These are phyloP conservation scores for Microthlaspi erraticum DNA, from an alignment of 345 rosid species.

Conservation along the genomic window DNA sequence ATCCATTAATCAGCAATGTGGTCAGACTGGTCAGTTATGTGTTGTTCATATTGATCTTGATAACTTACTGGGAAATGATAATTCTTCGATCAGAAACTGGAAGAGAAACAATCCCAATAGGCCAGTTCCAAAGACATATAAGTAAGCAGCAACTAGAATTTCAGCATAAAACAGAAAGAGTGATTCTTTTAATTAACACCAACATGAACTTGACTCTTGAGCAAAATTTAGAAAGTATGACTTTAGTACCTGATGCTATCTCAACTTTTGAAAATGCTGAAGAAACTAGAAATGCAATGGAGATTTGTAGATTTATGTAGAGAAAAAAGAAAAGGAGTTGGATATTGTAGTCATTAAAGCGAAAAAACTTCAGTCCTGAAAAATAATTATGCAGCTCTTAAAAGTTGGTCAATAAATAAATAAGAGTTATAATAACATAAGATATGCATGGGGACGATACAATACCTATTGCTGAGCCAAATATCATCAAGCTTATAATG, in stretches of 20 bases:
- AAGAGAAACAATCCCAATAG: conserved; percentile 81
- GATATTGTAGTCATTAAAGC: conserved; percentile 67
- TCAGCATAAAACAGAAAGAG: conserved; percentile 6
- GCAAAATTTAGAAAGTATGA: background rate
- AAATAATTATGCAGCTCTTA: too few species aligned
- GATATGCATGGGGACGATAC: conserved; percentile 9
- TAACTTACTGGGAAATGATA: conserved; percentile 77
- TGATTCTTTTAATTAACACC: background rate
- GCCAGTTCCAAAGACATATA: conserved; percentile 79
- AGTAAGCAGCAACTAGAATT: conserved; percentile 65
- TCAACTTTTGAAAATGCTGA: conserved; percentile 71
- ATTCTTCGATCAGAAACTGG: conserved; percentile 63
- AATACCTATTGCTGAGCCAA: conserved; percentile 77
- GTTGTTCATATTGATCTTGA: conserved; percentile 16
- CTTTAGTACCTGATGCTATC: conserved; percentile 82
- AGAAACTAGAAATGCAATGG: conserved; percentile 73
- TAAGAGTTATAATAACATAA: background rate
- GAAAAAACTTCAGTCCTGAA: conserved; percentile 75
- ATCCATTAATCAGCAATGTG: background rate
- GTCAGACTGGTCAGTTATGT: background rate
- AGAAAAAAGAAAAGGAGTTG: conserved; percentile 71
- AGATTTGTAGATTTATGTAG: conserved; percentile 83
- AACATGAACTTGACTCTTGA: background rate
- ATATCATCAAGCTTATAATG: conserved; percentile 67
- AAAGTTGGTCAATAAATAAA: background rate